phyloP scores from a whole-genome alignment of 2,329 filamentous ascomycete species.

The Fusarium falciforme region DNA sequence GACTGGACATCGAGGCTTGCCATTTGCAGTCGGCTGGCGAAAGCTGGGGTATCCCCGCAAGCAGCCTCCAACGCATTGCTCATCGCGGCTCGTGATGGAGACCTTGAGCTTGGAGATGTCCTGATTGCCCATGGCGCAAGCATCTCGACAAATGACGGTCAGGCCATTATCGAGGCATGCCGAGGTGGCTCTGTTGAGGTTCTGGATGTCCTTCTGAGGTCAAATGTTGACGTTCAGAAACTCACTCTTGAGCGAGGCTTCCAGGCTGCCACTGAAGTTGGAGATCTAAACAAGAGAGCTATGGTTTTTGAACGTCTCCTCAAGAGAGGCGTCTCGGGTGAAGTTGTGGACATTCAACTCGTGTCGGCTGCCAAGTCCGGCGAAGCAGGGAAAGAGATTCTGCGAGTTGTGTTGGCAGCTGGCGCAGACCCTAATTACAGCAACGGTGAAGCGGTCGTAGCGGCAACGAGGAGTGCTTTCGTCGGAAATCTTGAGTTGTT shows the following conservation, averaged over 20 bases:
- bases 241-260: conserved; percentile 63
- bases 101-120: conserved; percentile 61
- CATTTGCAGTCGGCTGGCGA: conserved; percentile 60
- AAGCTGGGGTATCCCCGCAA: conserved; percentile 57
- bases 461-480: conserved; percentile 64
- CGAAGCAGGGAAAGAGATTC: conserved; percentile 59
- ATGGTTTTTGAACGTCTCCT: conserved; percentile 64
- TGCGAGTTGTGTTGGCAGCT: conserved; percentile 61
- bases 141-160: conserved; percentile 62
- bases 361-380: conserved; percentile 64
- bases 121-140: conserved; percentile 65
- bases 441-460: conserved; percentile 66
- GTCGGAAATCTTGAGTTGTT: conserved; percentile 63
- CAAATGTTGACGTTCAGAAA: conserved; percentile 52
- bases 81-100: conserved; percentile 63
- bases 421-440: conserved; percentile 68
- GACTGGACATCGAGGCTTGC: conserved; percentile 54
- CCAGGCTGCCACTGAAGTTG: conserved; percentile 65
- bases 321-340: conserved; percentile 60
- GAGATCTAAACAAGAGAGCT: conserved; percentile 61
- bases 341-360: conserved; percentile 64
- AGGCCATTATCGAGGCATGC: conserved; percentile 66
- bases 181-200: conserved; percentile 62
- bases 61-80: conserved; percentile 63
- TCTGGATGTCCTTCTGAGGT: conserved; percentile 61